Conservation (phyloP, 768 basidiomycete species). For the Galerina marginata region DNA sequence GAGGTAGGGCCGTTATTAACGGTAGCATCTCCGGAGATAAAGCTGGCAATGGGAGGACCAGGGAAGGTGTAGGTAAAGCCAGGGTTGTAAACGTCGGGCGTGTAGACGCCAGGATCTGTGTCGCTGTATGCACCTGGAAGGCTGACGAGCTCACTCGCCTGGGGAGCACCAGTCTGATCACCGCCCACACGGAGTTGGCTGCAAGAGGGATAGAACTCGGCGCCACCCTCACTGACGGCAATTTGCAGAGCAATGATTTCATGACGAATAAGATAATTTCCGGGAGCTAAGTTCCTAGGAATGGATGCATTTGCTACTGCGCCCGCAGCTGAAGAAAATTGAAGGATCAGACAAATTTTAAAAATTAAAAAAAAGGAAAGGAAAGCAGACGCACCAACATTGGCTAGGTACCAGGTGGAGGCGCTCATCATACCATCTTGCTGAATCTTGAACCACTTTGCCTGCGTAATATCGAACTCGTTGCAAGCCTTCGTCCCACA, state of each 20-base stretch:
- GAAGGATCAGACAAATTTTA: background rate
- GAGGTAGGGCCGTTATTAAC: background rate
- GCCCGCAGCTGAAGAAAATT: slow-evolving; percentile 42
- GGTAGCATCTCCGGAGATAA: slow-evolving; percentile 30
- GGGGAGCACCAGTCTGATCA: slow-evolving; percentile 53
- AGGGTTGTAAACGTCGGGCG: slow-evolving; percentile 43
- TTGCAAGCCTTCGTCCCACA: slow-evolving; percentile 64
- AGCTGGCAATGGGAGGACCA: slow-evolving; percentile 53
- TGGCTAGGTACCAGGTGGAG: slow-evolving; percentile 55
- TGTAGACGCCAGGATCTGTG: slow-evolving; percentile 72
- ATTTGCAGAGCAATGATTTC: slow-evolving; percentile 83
- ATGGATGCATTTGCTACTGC: slow-evolving; percentile 44
- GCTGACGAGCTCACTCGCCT: slow-evolving; percentile 54
- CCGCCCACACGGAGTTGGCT: slow-evolving; percentile 62
- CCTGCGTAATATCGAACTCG: slow-evolving; percentile 59
- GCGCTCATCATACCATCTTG: slow-evolving; percentile 50
- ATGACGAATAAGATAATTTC: slow-evolving; percentile 78
- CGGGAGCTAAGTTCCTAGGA: slow-evolving; percentile 61
- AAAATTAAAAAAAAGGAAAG: background rate
- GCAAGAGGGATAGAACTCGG: slow-evolving; percentile 84
- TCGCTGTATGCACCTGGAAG: slow-evolving; percentile 79
- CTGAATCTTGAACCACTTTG: slow-evolving; percentile 79
- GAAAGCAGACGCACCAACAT: slow-evolving; percentile 47
- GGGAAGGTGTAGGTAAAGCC: slow-evolving; percentile 48
- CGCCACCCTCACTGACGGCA: slow-evolving; percentile 57